Evolutionary conservation across 306 rosid genomes (phyloP), one percentile per base, ranked within the genome.

Genomic region (Prunus salicina): DNA sequence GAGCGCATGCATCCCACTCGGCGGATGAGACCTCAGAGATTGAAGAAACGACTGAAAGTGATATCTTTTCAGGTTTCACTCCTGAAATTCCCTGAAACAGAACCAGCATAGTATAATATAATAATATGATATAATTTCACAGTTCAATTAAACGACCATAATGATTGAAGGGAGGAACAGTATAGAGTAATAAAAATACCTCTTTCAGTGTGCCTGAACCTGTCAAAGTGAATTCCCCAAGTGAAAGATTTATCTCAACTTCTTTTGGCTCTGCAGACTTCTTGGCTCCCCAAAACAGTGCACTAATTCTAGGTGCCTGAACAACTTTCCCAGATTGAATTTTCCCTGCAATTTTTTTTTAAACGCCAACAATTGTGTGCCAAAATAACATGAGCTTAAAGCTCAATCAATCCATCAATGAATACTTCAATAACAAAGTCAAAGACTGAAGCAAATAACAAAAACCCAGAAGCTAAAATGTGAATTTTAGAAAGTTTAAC

Each of bases 1-100:
- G 32, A 72, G 89, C 79, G 74, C 97, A 94, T 0, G 96, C 97
- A 73, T 94, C 97, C 98, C 98, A 94, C 55, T 80, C 88, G n/a
- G 72, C 58, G 60, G 91, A 75, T 20, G 97, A 67, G 75, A 94
- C 82, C 11, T 94, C 95, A 14, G 87, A 91, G 79, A 94, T 89
- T 43, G 97, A 91, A 73, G 96, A 86, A 30, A 85, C 64, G 57
- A 90, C 87, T 12, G 89, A 87, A 52, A 93, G 83, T 25, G 84
- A 84, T 56, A 93, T 68, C 65, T 45, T 65, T 75, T 84, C 80
- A 8, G 86, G 71, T 75, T 82, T 81, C 78, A 69, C 76, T 71
- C 65, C 81, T 51, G 71, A 74, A 16, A 73, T 63, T 71, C 43
- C 88, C 89, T 81, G 80, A 75, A 75, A 71, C 13, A 79, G 20